Base-by-base conservation (phyloP, 108 stramenopile species). In the Nannochloropsis salina region DNA sequence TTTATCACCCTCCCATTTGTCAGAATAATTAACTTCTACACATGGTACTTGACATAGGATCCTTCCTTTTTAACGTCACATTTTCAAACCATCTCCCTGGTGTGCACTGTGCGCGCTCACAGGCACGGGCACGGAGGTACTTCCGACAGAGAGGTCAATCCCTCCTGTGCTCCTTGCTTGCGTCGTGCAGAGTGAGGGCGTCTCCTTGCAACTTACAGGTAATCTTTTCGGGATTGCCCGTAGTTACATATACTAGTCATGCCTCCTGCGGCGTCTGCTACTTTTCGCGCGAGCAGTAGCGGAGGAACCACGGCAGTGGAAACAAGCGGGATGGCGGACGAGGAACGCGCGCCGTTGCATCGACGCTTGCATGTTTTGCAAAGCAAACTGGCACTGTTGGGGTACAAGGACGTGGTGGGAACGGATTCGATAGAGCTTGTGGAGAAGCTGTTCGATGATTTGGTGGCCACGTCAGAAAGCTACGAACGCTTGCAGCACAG, bases 401-500 rank as follows among this genome's bases (percentile, higher is more conserved):
- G 85, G 51, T 89, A 89, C 85, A 81, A 89, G 82, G 88, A 89
- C 9, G 85, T 82, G 9, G 85, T 89, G 42, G 83, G 85, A 43
- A 47, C 85, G 1, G 88, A 89, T 42, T 89, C 90, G 84, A 41
- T 91, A 8, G 88, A 86, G 44, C 51, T 93, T 18, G 92, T 92
- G 51, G 84, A 88, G 42, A 86, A 86, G 42, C 87, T 93, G 18
- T 91, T 93, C 42, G 51, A 45, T 3, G 92, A 93, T 45, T 83
- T 93, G 79, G 88, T 93, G 41, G 80, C 89, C 18, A 92, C 92
- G 1, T 92, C 92, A 8, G 85, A 92, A 43, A 89, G 91, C 86
- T 92, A 93, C 51, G 90, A 91, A 15, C 88, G 88, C 42, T 85
- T 92, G 21, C 92, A 91, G 43, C 80, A 83, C 22, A 47, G 83